Evolutionary conservation across 768 basidiomycete species (phyloP).

Genomic region (Serendipita vermifera): DNA sequence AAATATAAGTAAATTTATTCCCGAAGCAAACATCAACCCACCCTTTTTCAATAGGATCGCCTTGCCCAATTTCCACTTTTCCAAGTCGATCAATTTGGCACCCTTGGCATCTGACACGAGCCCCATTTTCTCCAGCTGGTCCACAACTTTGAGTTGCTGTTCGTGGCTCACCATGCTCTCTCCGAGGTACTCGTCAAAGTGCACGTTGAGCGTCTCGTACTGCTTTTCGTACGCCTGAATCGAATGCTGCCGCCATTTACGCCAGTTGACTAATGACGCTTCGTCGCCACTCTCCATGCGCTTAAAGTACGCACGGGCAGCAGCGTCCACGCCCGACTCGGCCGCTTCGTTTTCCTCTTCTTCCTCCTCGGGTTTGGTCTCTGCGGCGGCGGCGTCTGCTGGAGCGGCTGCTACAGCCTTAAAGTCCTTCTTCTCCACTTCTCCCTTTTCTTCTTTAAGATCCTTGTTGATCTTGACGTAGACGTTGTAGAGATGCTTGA

Average conservation of each 20-base stretch:
- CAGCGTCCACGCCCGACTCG: slow-evolving; percentile 41
- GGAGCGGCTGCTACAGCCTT: slow-evolving; percentile 25
- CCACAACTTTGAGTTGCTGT: slow-evolving; percentile 60
- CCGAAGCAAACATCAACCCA: slow-evolving; percentile 20
- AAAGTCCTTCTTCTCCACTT: neutral
- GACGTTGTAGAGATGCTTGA: slow-evolving; percentile 87
- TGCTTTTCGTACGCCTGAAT: slow-evolving; percentile 80
- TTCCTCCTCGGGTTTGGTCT: slow-evolving; percentile 34
- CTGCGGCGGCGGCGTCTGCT: slow-evolving; percentile 60
- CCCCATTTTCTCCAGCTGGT: slow-evolving; percentile 52
- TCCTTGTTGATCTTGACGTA: slow-evolving; percentile 92
- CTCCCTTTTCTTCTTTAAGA: slow-evolving; percentile 49
- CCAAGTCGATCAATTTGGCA: slow-evolving; percentile 75
- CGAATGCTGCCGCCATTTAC: slow-evolving; percentile 81
- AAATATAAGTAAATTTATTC: neutral
- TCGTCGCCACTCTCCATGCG: slow-evolving; percentile 92
- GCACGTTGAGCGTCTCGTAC: slow-evolving; percentile 78
- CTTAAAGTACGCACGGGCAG: slow-evolving; percentile 80
- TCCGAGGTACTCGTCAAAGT: slow-evolving; percentile 85
- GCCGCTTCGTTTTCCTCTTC: neutral
- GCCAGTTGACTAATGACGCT: slow-evolving; percentile 73
- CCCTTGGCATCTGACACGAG: slow-evolving; percentile 65
- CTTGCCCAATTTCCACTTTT: slow-evolving; percentile 83
- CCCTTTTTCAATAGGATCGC: slow-evolving; percentile 82
- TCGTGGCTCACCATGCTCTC: slow-evolving; percentile 70